A percentile compares a stretch with the other conserved stretches of the same genome.
phyloP scores from a whole-genome alignment of 805 yeast species.

The Wilhelminamyces savonicus region DNA sequence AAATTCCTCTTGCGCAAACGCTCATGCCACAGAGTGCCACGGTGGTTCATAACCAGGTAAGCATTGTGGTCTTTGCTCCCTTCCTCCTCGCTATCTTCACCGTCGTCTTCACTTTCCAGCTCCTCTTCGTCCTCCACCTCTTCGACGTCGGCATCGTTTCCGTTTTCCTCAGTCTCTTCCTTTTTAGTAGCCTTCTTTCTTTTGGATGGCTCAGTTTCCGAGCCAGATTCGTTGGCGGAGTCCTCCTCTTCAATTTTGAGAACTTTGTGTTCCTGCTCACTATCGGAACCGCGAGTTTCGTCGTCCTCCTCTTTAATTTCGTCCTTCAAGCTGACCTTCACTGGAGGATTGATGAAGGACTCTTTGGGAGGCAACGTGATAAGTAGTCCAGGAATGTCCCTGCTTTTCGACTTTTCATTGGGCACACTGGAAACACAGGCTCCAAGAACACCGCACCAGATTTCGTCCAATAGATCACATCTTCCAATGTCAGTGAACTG shows the following conservation, averaged over 20 bases:
- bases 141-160: constrained; percentile 8
- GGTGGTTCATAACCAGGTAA: constrained; percentile 43
- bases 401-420: constrained; percentile 18
- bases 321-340: constrained; percentile 13
- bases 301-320: constrained; percentile 20
- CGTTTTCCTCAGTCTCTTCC: constrained; percentile 15
- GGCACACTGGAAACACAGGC: constrained; percentile 43
- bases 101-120: constrained; percentile 11
- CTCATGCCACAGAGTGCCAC: constrained; percentile 70
- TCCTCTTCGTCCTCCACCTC: constrained; percentile 13
- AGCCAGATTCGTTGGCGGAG: constrained; percentile 9
- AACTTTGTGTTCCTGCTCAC: constrained; percentile 12
- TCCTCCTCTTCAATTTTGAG: constrained; percentile 18
- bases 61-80: constrained; percentile 37
- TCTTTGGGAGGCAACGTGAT: constrained; percentile 24
- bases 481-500: constrained; percentile 36
- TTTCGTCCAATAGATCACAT: constrained; percentile 54
- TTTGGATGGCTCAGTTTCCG: constrained; percentile 7
- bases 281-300: constrained; percentile 15
- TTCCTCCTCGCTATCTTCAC: constrained; percentile 17
- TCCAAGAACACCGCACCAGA: constrained; percentile 60
- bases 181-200: constrained; percentile 16
- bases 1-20: constrained; percentile 68
- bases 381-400: constrained; percentile 24
- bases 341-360: constrained; percentile 15